Percentiles rank a stretch among this genome's conserved stretches.
phyloP scores from a whole-genome alignment of 108 stramenopile species.

The Schizochytrium sp. region DNA sequence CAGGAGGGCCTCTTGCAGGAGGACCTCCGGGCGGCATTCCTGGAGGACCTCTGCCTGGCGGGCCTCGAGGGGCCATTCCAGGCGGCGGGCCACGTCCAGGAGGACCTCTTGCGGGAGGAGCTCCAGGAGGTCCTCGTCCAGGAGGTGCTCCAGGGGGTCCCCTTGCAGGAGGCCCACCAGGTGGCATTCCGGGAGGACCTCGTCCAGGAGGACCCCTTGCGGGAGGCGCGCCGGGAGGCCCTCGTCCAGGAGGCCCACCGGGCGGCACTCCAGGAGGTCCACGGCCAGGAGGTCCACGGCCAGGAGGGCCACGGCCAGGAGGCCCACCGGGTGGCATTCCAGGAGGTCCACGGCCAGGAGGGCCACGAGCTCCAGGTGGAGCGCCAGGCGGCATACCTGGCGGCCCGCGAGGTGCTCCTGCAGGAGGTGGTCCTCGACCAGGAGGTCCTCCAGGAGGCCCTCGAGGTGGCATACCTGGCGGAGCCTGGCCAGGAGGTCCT shows the following conservation, averaged over 20 bases:
- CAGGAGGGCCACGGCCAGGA: not conserved
- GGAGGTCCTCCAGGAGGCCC: too few species aligned
- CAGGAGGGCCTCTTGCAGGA: constrained; percentile 4
- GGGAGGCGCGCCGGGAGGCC: not conserved
- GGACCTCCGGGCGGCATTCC: constrained; percentile 20
- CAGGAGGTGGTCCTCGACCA: not conserved
- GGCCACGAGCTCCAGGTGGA: not conserved
- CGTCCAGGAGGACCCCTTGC: not conserved
- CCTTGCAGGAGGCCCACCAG: not conserved
- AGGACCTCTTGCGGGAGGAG: not conserved
- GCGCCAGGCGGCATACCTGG: not conserved
- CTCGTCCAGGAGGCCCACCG: not conserved
- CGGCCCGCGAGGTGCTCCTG: not conserved
- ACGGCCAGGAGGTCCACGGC: not conserved
- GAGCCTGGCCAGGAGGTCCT: too few species aligned
- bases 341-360: not conserved
- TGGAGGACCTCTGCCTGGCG: not conserved
- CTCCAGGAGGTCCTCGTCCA: not conserved
- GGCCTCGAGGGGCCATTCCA: not conserved
- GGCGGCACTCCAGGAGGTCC: not conserved
- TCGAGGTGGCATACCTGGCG: too few species aligned
- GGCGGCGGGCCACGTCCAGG: not conserved
- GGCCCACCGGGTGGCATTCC: not conserved
- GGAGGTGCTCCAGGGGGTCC: not conserved
- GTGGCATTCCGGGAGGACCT: not conserved